These are phyloP conservation scores for Apiospora saccharicola DNA, from an alignment of 2,329 filamentous ascomycete genomes.

Conservation along the genomic window DNA sequence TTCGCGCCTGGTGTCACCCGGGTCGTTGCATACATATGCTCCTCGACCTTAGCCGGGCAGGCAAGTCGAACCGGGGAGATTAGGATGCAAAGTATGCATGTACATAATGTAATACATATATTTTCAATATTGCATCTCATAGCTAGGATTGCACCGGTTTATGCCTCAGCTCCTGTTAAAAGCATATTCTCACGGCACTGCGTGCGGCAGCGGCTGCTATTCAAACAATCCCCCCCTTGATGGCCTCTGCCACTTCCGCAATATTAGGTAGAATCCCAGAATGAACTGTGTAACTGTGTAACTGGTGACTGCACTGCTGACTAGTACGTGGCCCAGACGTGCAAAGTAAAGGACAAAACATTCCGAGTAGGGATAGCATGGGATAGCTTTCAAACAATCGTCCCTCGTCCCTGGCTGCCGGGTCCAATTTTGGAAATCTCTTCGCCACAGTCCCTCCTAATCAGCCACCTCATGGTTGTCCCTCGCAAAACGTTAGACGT, in stretches of 20 bases:
- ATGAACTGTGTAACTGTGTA: not conserved
- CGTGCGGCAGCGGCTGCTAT: not conserved
- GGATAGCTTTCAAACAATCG: not conserved
- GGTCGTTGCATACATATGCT: not conserved
- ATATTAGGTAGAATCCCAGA: not conserved
- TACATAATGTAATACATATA: too few relatives aligned
- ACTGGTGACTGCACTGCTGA: not conserved
- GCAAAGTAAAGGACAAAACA: not conserved
- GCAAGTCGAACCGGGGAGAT: not conserved
- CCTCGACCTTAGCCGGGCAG: not conserved
- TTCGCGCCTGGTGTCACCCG: not conserved
- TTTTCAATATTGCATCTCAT: not conserved
- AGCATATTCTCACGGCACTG: not conserved
- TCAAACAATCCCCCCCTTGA: not conserved
- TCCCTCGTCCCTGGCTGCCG: not conserved
- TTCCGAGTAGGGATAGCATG: not conserved
- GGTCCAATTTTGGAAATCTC: not conserved
- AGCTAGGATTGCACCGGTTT: not conserved
- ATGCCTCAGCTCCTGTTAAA: not conserved
- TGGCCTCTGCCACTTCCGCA: not conserved
- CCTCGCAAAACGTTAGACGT: not conserved
- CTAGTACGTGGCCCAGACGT: not conserved
- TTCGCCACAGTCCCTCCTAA: slow-evolving; percentile 11
- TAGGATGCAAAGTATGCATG: not conserved
- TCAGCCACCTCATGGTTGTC: slow-evolving; percentile 10